phyloP scores from a whole-genome alignment of 495 filamentous ascomycete species.

The Penicillium argentinense region DNA sequence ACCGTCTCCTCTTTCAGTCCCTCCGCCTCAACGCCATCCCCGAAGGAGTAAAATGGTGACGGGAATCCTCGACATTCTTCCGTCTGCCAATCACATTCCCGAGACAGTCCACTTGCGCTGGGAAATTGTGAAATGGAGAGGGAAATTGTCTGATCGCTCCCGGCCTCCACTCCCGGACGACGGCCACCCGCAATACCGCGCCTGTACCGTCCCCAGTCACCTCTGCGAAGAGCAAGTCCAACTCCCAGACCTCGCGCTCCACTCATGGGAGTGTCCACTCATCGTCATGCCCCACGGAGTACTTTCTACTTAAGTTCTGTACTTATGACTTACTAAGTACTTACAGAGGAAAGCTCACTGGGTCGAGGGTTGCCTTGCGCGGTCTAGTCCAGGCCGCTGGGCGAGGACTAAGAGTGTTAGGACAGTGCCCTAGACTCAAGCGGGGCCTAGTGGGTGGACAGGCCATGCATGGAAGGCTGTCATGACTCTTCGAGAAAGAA shows the following conservation, averaged over 20 bases:
- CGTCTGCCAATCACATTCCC: not conserved
- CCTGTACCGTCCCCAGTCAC: too few relatives aligned
- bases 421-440: not conserved
- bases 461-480: conserved; percentile 35
- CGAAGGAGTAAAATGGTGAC: not conserved
- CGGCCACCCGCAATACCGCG: too few relatives aligned
- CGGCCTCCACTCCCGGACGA: not conserved
- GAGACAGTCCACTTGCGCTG: not conserved
- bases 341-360: too few relatives aligned
- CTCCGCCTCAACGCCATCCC: not conserved
- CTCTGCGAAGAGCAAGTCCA: too few relatives aligned
- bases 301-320: too few relatives aligned
- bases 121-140: conserved; percentile 1
- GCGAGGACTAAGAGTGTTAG: not conserved
- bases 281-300: too few relatives aligned
- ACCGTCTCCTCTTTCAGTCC: not conserved
- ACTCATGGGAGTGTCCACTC: too few relatives aligned
- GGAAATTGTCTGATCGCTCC: conserved; percentile 1
- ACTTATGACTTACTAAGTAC: too few relatives aligned
- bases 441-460: not conserved
- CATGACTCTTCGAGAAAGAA: conserved; percentile 23
- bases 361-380: not conserved
- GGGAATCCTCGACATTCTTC: conserved; percentile 2
- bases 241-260: too few relatives aligned
- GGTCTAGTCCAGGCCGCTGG: not conserved